phyloP scores from a whole-genome alignment of 2,329 filamentous ascomycete genomes.

The Exophiala dermatitidis region DNA sequence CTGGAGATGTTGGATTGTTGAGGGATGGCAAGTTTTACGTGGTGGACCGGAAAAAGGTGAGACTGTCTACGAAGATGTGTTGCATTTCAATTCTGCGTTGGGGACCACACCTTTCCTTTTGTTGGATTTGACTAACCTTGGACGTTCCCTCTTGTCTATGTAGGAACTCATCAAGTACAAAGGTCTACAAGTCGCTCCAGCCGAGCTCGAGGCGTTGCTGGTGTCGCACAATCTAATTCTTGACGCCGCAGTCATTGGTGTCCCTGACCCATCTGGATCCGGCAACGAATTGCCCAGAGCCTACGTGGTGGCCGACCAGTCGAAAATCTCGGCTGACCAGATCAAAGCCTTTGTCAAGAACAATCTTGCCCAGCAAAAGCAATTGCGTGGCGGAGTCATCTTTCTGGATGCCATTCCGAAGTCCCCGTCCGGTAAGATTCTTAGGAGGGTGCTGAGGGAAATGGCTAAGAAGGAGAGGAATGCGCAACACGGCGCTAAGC shows the following conservation, averaged over 20 bases:
- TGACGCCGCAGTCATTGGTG: conserved; percentile 44
- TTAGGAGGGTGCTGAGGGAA: conserved; percentile 33
- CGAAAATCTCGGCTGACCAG: conserved; percentile 27
- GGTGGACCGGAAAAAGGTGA: conserved; percentile 68
- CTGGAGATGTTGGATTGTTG: conserved; percentile 75
- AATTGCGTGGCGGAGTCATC: conserved; percentile 33
- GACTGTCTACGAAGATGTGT: neutral
- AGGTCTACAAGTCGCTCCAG: conserved; percentile 43
- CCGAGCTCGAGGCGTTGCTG: conserved; percentile 43
- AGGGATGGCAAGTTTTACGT: conserved; percentile 80
- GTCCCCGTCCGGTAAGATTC: conserved; percentile 35
- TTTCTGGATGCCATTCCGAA: conserved; percentile 35
- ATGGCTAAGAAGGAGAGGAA: conserved; percentile 24
- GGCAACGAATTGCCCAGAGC: conserved; percentile 39
- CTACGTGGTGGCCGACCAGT: conserved; percentile 36
- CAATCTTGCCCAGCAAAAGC: conserved; percentile 31
- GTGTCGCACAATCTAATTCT: conserved; percentile 36
- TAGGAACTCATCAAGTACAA: conserved; percentile 52
- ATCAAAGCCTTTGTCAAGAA: conserved; percentile 31
- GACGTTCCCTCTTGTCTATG: neutral
- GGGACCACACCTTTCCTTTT: neutral
- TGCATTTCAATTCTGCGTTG: neutral
- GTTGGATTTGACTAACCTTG: neutral
- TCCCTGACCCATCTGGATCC: conserved; percentile 29
- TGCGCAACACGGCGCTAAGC: conserved; percentile 7